These are phyloP conservation scores for Aulographum hederae DNA, from an alignment of 2,329 filamentous ascomycete genomes.

Conservation along the genomic window DNA sequence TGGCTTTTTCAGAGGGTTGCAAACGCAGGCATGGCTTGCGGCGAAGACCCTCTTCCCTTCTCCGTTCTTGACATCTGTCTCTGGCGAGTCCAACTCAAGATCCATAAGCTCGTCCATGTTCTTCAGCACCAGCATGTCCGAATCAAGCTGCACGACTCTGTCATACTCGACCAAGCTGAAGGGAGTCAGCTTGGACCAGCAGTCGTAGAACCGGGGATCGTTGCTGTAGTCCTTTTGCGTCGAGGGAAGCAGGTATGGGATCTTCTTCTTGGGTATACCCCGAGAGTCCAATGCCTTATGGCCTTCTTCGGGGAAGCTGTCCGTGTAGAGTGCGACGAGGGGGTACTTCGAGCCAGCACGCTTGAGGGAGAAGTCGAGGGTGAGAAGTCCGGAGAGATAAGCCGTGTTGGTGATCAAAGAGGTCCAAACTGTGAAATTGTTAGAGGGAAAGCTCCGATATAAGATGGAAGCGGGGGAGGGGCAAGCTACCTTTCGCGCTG, in stretches of 20 bases:
- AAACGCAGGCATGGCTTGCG: conserved; percentile 68
- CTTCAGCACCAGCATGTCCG: conserved; percentile 64
- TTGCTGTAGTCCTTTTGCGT: conserved; percentile 48
- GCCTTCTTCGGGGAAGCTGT: conserved; percentile 50
- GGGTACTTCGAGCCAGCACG: conserved; percentile 50
- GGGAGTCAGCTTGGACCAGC: conserved; percentile 71
- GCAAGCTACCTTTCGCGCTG: conserved; percentile 17
- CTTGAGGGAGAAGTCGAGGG: conserved; percentile 61
- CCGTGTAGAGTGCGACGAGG: conserved; percentile 67
- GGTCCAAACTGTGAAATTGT: conserved; percentile 50
- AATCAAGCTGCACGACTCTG: conserved; percentile 68
- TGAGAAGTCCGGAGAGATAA: conserved; percentile 69
- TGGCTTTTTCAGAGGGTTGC: conserved; percentile 59
- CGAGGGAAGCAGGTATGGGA: conserved; percentile 55
- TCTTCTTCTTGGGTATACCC: conserved; percentile 48
- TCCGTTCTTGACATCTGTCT: conserved; percentile 26
- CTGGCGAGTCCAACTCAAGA: conserved; percentile 43
- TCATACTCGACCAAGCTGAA: conserved; percentile 63
- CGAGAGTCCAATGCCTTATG: conserved; percentile 51
- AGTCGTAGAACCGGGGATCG: conserved; percentile 75
- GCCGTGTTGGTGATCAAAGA: conserved; percentile 69
- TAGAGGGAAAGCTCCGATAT: no score
- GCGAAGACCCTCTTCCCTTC: conserved; percentile 54
- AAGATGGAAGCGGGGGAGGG: background rate
- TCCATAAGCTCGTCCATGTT: conserved; percentile 94